Percentiles rank a stretch among this genome's conserved stretches.
These are phyloP conservation scores for Neofusicoccum sp. DNA, from an alignment of 2,329 filamentous ascomycete genomes.

Conservation along the genomic window DNA sequence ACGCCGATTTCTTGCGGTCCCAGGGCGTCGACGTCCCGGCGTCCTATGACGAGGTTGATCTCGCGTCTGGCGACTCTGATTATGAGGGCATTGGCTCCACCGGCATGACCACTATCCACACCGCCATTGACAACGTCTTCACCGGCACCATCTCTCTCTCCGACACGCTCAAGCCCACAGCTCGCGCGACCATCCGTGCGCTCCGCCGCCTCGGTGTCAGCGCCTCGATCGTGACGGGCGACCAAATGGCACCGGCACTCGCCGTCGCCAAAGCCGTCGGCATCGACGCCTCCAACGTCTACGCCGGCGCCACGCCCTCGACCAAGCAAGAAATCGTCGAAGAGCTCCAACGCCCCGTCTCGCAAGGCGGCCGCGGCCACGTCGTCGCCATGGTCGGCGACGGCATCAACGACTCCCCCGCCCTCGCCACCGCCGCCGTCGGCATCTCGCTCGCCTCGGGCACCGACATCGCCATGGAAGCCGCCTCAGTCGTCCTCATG, in stretches of 20 bases:
- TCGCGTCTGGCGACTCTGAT: conserved; percentile 21
- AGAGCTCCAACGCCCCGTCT: conserved; percentile 62
- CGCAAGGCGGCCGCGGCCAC: conserved; percentile 56
- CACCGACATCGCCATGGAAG: conserved; percentile 97
- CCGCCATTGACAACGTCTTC: conserved; percentile 81
- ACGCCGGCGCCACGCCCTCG: conserved; percentile 84
- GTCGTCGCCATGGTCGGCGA: conserved; percentile 94
- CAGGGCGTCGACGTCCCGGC: conserved; percentile 67
- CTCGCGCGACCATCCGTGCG: conserved; percentile 77
- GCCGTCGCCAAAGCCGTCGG: conserved; percentile 83
- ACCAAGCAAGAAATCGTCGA: conserved; percentile 88
- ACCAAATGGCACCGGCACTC: conserved; percentile 81
- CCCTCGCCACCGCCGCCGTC: conserved; percentile 87
- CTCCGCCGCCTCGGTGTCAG: conserved; percentile 83
- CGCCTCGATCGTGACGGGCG: conserved; percentile 90
- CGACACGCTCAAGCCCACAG: conserved; percentile 89
- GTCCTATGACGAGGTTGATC: conserved; percentile 33
- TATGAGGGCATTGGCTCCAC: conserved; percentile 47
- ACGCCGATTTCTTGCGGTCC: conserved; percentile 73
- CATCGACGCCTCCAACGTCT: conserved; percentile 74
- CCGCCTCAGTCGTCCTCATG: conserved; percentile 95
- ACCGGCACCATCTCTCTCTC: conserved; percentile 81
- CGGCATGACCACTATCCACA: conserved; percentile 88
- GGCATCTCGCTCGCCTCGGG: conserved; percentile 92
- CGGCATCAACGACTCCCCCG: conserved; percentile 97